Percentiles rank a stretch among this genome's conserved stretches.
Conservation (phyloP, 2,329 filamentous ascomycete genomes). For the Rhynchosporium secalis region DNA sequence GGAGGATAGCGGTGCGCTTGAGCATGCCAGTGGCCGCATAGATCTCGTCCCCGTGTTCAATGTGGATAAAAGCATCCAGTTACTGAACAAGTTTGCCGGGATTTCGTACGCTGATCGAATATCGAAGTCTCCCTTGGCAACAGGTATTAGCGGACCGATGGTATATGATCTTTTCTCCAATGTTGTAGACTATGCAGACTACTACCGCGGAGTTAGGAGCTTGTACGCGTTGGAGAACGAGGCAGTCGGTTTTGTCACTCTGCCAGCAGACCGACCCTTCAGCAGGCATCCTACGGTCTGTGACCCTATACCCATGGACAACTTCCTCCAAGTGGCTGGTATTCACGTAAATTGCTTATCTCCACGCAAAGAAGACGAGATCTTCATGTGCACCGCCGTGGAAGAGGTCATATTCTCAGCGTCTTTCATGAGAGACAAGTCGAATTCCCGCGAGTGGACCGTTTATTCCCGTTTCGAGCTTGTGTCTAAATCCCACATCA, state of each 20-base stretch:
- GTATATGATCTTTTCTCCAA: neutral
- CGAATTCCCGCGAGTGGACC: neutral
- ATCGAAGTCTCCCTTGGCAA: too few species aligned
- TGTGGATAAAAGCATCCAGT: too few species aligned
- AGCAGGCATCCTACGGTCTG: neutral
- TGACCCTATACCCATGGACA: slow-evolving; percentile 9
- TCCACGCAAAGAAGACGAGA: slow-evolving; percentile 1
- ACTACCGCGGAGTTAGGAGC: neutral
- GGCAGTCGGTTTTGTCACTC: neutral
- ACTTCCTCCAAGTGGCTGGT: slow-evolving; percentile 13
- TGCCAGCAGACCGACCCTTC: neutral
- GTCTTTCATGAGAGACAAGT: neutral
- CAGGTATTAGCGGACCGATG: too few species aligned
- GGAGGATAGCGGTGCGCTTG: too few species aligned
- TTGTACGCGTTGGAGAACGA: neutral
- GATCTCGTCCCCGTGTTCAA: too few species aligned
- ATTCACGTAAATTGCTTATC: slow-evolving; percentile 1
- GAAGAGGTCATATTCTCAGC: too few species aligned
- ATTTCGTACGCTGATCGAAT: too few species aligned
- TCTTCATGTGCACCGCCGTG: neutral
- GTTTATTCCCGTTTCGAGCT: neutral
- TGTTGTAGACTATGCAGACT: neutral
- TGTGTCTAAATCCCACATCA: neutral
- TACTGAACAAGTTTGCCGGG: too few species aligned
- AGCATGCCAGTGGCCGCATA: too few species aligned